Evolutionary conservation across 1,284 basidiomycete species (phyloP).

Genomic region (Naganishia liquefaciens): DNA sequence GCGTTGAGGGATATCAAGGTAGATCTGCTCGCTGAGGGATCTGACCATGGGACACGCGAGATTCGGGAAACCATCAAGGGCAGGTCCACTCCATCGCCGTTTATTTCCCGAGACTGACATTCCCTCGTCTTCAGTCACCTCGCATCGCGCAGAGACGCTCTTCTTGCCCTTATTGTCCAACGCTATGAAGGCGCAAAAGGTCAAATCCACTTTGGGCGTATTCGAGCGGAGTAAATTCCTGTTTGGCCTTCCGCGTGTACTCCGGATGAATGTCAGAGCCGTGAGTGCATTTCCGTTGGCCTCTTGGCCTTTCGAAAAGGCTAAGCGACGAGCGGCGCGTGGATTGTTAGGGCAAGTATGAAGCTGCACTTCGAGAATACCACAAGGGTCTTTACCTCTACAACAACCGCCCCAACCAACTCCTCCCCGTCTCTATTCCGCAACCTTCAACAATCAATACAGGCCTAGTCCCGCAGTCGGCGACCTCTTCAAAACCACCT

Average conservation of each 20-base stretch:
- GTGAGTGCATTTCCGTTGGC: constrained; percentile 56
- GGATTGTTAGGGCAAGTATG: constrained; percentile 76
- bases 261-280: constrained; percentile 86
- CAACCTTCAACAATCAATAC: constrained; percentile 50
- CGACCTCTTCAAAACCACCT: background rate
- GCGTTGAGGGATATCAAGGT: constrained; percentile 91
- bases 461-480: background rate
- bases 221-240: constrained; percentile 98
- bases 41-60: constrained; percentile 80
- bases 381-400: constrained; percentile 93
- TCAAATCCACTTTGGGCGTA: constrained; percentile 88
- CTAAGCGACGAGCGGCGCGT: constrained; percentile 19
- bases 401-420: constrained; percentile 79
- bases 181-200: constrained; percentile 87
- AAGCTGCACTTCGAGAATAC: constrained; percentile 91
- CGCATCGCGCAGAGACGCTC: constrained; percentile 89
- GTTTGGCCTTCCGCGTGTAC: constrained; percentile 90
- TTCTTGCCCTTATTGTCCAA: constrained; percentile 96
- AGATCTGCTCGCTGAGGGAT: constrained; percentile 71
- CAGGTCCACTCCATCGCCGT: constrained; percentile 50
- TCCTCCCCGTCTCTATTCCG: constrained; percentile 59
- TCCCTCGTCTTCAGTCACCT: constrained; percentile 56
- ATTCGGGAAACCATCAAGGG: constrained; percentile 81
- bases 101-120: constrained; percentile 3
- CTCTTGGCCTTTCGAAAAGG: constrained; percentile 7